Conservation (phyloP, 129 eudicot species). For the Flaveria sonorensis region DNA sequence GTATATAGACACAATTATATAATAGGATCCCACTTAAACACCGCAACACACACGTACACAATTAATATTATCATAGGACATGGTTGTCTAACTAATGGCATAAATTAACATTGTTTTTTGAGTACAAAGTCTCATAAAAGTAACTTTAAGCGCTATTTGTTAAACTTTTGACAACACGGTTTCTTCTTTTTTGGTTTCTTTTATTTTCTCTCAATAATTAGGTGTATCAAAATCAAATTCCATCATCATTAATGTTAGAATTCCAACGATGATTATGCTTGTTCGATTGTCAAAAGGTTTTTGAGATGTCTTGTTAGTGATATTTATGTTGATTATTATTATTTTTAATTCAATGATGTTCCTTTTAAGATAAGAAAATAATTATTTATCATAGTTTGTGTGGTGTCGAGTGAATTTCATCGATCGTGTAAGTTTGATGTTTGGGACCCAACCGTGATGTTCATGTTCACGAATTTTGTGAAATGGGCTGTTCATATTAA, state of each 20-base stretch:
- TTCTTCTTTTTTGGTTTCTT: background rate
- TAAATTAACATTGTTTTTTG: constrained; percentile 10
- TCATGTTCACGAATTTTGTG: no score
- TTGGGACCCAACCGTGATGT: background rate
- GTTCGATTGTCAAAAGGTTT: background rate
- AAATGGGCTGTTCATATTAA: no score
- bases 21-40: constrained; percentile 24
- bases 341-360: background rate
- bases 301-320: constrained; percentile 7
- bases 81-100: constrained; percentile 33
- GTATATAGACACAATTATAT: constrained; percentile 11
- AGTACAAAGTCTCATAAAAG: constrained; percentile 22
- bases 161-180: constrained; percentile 27
- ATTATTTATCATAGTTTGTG: background rate
- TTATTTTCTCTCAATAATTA: constrained; percentile 16
- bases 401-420: background rate
- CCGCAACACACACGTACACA: constrained; percentile 14
- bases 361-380: background rate
- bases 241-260: constrained; percentile 1
- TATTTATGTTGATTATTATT: background rate
- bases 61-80: constrained; percentile 25
- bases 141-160: constrained; percentile 26
- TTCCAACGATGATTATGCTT: constrained; percentile 2
- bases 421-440: background rate
- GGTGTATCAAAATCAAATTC: constrained; percentile 25